These are phyloP conservation scores for Solanum ossicruentum DNA, from an alignment of 257 asterid species.

Conservation along the genomic window DNA sequence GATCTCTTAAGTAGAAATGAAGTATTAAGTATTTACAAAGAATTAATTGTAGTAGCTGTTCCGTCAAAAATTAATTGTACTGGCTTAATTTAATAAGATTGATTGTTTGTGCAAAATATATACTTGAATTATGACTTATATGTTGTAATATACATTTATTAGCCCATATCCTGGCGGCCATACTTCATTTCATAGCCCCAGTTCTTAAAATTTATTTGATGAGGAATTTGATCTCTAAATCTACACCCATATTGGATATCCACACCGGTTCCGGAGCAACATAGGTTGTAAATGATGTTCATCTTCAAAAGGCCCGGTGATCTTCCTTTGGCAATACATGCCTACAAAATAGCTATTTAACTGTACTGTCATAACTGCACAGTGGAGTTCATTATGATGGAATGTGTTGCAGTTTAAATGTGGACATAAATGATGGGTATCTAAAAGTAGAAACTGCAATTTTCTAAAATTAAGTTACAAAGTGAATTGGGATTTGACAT, in stretches of 20 bases:
- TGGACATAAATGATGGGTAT: not conserved
- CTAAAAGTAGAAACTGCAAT: not conserved
- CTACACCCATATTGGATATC: not conserved
- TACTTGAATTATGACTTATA: not conserved
- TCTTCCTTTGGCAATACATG: not conserved
- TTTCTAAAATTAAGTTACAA: not conserved
- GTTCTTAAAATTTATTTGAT: not conserved
- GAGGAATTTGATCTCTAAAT: not conserved
- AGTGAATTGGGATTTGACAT: not conserved
- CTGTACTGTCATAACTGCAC: not conserved
- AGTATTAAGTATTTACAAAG: too few species aligned
- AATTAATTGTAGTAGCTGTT: too few species aligned
- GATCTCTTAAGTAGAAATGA: not conserved
- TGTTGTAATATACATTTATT: not conserved
- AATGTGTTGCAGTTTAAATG: not conserved
- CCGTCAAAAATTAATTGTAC: too few species aligned
- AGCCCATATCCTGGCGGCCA: not conserved
- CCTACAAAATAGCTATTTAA: not conserved
- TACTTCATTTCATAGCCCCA: not conserved
- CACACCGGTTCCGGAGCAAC: not conserved
- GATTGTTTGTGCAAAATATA: not conserved
- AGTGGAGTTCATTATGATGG: not conserved
- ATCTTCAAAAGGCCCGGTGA: not conserved
- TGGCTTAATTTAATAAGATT: too few species aligned
- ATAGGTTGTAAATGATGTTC: not conserved